Percentiles rank a stretch among this genome's conserved stretches.
phyloP scores from a whole-genome alignment of 169 alveolate species.

The Perkinsus marinus region DNA sequence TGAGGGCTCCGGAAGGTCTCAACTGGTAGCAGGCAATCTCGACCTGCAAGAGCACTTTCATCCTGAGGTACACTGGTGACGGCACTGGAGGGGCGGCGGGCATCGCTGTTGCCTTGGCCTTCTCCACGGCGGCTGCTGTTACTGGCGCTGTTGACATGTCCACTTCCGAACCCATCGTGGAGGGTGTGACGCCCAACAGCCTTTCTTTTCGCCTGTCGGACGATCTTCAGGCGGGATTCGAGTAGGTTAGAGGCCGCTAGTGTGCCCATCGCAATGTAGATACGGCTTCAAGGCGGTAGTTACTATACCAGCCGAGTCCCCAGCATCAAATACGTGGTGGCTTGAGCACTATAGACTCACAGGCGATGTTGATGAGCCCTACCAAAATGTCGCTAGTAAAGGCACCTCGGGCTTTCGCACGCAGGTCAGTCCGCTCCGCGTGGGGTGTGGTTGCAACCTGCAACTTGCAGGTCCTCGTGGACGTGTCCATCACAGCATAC shows the following conservation, averaged over 20 bases:
- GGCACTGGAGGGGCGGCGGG: background rate
- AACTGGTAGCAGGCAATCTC: background rate
- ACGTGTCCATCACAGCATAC: background rate
- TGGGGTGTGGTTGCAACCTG: background rate
- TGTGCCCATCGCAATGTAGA: background rate
- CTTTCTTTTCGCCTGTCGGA: background rate
- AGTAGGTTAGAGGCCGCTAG: background rate
- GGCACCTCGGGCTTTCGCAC: slow-evolving; percentile 5
- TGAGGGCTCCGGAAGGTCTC: slow-evolving; percentile 3
- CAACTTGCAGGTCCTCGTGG: background rate
- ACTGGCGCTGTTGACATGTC: background rate
- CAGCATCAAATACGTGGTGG: background rate
- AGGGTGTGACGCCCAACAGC: background rate
- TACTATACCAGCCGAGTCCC: background rate
- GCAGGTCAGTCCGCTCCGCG: background rate
- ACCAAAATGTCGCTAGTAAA: background rate
- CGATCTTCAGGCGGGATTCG: slow-evolving; percentile 4
- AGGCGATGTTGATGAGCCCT: background rate
- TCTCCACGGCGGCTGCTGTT: background rate
- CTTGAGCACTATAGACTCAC: background rate
- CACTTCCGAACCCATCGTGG: background rate
- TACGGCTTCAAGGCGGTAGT: background rate
- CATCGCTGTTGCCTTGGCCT: background rate
- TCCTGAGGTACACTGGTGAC: background rate
- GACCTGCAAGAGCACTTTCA: too few species aligned